Evolutionary conservation across 1,284 basidiomycete genomes (phyloP), one percentile per base, ranked within the genome.

Genomic region (Naganishia liquefaciens): DNA sequence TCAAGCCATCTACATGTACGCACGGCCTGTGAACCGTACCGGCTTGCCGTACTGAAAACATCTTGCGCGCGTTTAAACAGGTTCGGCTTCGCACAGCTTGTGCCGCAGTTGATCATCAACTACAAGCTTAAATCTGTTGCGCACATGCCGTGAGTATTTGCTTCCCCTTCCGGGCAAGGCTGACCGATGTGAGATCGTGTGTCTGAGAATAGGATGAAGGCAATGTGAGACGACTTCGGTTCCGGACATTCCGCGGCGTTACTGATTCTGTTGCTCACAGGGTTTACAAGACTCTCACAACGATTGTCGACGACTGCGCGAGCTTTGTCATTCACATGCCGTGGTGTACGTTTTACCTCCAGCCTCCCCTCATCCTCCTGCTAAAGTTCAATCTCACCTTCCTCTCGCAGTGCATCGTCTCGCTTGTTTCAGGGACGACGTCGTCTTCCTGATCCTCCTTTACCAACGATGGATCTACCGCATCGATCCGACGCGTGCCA

Each of bases 11-110:
- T 78, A 78, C 73, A 65, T 66, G 70, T 63, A 44, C 33, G 63
- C 46, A 7, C 63, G 2, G 37, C 62, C 61, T 33, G 11, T 17
- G 33, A 3, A 37, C 10, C 33, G 33, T 13, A 37, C 13, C 9
- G 4, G 33, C 13, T 13, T 13, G 33, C 6, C 9, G 9, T 4
- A 7, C 42, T 25, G n/a, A 11, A 19, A 21, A 47, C n/a, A 37
- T 5, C 1, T 57, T 40, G 7, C 21, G 27, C 57, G 25, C 19
- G 43, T 40, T 54, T 42, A 2, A 30, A 3, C 74, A 93, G 93
- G 86, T 97, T 97, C 77, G 95, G 95, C 69, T 98, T 98, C 78
- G 93, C 94, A 46, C 92, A 95, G 82, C 84, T 96, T 43, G 81
- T 96, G 61, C 93, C 93, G 47, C 92, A 95, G 77, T 79, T 96